Evolutionary conservation across 352 stramenopile genomes (phyloP).

Genomic region (Phytopythium oedochilum): DNA sequence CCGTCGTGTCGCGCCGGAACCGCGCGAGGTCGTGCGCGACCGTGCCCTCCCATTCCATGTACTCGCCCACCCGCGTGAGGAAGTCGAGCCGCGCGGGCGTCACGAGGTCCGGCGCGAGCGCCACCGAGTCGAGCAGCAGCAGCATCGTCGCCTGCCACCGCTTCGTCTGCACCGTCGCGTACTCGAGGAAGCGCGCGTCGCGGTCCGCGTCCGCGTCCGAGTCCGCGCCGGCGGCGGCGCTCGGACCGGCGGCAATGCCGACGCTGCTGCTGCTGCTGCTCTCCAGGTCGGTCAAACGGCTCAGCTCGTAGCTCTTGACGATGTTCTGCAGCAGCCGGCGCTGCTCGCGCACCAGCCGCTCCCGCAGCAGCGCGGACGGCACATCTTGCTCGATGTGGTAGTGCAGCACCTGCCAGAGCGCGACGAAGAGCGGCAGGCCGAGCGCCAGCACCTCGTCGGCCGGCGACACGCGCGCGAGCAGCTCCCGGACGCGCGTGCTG

Average conservation of each 20-base stretch:
- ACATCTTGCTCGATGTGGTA: constrained; percentile 87
- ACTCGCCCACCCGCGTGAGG: constrained; percentile 62
- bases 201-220: constrained; percentile 11
- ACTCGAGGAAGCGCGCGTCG: constrained; percentile 37
- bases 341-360: constrained; percentile 56
- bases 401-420: constrained; percentile 77
- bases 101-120: constrained; percentile 49
- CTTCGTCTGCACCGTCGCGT: constrained; percentile 67
- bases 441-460: constrained; percentile 63
- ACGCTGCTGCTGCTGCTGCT: background rate
- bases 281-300: constrained; percentile 10
- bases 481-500: constrained; percentile 19
- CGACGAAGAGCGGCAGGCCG: constrained; percentile 68
- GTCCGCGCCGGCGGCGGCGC: background rate
- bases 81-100: constrained; percentile 58
- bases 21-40: constrained; percentile 76
- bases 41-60: constrained; percentile 85
- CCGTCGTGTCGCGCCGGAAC: constrained; percentile 52
- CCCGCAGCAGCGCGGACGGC: constrained; percentile 44
- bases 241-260: too few relatives aligned
- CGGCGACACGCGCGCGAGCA: constrained; percentile 38
- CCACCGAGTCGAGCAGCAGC: constrained; percentile 69
- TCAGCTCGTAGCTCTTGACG: constrained; percentile 57
- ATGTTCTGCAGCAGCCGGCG: constrained; percentile 54
- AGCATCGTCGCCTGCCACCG: constrained; percentile 82